Evolutionary conservation across 768 basidiomycete genomes (phyloP).

Genomic region (Podaxis pistillaris): DNA sequence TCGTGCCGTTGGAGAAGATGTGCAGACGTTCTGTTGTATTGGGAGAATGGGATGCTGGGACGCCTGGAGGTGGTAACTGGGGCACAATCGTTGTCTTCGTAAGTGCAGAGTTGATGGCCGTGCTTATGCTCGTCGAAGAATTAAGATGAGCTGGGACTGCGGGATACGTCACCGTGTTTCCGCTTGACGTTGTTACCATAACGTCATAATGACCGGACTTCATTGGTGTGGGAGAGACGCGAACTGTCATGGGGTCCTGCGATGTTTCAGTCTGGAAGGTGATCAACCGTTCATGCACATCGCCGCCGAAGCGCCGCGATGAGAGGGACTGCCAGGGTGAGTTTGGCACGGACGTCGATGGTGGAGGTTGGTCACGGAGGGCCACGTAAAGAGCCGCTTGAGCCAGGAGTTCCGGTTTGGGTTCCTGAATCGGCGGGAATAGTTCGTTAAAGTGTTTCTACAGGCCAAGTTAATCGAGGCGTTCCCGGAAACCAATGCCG

Average conservation of each 20-base stretch:
- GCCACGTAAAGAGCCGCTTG: slow-evolving; percentile 78
- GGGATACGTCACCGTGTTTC: slow-evolving; percentile 34
- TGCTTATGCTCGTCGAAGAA: slow-evolving; percentile 50
- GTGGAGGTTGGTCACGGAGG: slow-evolving; percentile 54
- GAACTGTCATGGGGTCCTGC: slow-evolving; percentile 39
- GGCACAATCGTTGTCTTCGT: slow-evolving; percentile 70
- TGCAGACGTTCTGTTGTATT: slow-evolving; percentile 74
- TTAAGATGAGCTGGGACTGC: slow-evolving; percentile 57
- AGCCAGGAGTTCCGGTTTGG: slow-evolving; percentile 64
- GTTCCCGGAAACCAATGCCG: not conserved
- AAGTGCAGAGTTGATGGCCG: slow-evolving; percentile 50
- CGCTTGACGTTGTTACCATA: slow-evolving; percentile 36
- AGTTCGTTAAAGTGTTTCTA: slow-evolving; percentile 83
- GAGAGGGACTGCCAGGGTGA: slow-evolving; percentile 72
- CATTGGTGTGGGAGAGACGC: slow-evolving; percentile 34
- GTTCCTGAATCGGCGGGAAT: slow-evolving; percentile 65
- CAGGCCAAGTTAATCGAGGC: not conserved
- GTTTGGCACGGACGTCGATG: slow-evolving; percentile 22
- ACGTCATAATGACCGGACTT: slow-evolving; percentile 49
- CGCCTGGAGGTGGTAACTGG: slow-evolving; percentile 53
- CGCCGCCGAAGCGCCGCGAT: slow-evolving; percentile 78
- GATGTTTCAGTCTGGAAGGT: slow-evolving; percentile 54
- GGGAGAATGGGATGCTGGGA: slow-evolving; percentile 53
- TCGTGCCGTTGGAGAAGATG: slow-evolving; percentile 62
- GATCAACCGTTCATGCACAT: slow-evolving; percentile 60